Base-by-base conservation (phyloP, 345 rosid genomes). In the Raphanus raphanistrum region DNA sequence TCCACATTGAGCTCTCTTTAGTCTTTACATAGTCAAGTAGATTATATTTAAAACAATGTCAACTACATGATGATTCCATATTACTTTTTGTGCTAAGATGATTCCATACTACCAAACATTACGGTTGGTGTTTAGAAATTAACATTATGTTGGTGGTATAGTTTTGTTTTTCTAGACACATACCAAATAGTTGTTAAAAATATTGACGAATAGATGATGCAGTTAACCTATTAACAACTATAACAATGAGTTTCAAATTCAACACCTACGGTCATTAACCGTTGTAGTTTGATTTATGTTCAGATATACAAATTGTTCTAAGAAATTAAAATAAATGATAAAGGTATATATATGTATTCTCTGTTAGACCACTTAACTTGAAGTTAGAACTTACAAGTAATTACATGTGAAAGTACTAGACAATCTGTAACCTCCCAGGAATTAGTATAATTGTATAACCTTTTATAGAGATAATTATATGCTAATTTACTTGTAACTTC, bases 1-100 rank as follows among this genome's bases (percentile, higher is more conserved):
- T 63, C 16, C 11, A 48, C 63, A 69, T 52, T 52, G 6, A 50
- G 64, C 38, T 54, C 13, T 62, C 63, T 26, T 68, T 76, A 33
- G 8, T 62, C 63, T 33, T 68, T 76, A 33, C 71, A 58, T 17
- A 31, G 35, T 31, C 79, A 75, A 45, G 57, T 26, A 35, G 16
- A 63, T 33, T 33, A 17, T 32, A 25, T 29, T 17, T 36, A 6
- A 15, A 55, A 5, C 5, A 67, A 29, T 43, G 59, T 28, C 72
- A 28, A 67, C 72, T 41, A 52, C 45, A 57, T 28, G 26, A 58
- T 58, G 25, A 52, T 57, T 75, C 58, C 58, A 16, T 66, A 38
- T 5, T 27, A 10, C 45, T 28, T 21, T 21, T 21, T 21, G 0
- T 21, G 21, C 21, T 21, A 21, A 21, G 26, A 58, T 58, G 25